A percentile compares a stretch with the other conserved stretches of the same genome.
Evolutionary conservation across 345 rosid genomes (phyloP).

Genomic region (Gynandropsis gynandra): DNA sequence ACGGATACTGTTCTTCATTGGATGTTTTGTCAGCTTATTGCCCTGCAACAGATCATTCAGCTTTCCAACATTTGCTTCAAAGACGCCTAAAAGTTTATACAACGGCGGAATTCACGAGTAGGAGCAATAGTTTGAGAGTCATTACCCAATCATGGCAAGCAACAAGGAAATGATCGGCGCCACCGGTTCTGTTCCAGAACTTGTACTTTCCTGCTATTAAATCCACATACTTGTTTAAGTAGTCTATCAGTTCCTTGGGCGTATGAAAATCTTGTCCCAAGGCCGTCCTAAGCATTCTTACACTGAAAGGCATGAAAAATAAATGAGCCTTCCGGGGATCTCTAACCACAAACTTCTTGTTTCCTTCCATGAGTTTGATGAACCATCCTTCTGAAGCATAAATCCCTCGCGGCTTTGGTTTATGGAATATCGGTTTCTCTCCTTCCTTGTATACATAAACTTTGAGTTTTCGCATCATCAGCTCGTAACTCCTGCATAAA

Average conservation of each 20-base stretch:
- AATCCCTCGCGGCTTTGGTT: constrained; percentile 59
- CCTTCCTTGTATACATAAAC: constrained; percentile 83
- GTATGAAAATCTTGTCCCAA: constrained; percentile 32
- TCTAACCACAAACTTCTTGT: constrained; percentile 59
- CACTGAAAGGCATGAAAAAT: constrained; percentile 78
- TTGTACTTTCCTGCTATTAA: constrained; percentile 48
- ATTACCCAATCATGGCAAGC: constrained; percentile 99
- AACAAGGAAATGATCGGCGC: constrained; percentile 85
- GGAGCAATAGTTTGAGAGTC: too few species aligned
- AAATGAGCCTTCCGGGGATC: constrained; percentile 80
- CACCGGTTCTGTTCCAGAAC: constrained; percentile 82
- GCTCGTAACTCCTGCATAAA: constrained; percentile 57
- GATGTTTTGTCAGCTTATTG: constrained; percentile 38
- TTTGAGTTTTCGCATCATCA: constrained; percentile 70
- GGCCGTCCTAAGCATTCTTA: constrained; percentile 41
- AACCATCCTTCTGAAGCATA: constrained; percentile 97
- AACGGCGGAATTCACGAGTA: too few species aligned
- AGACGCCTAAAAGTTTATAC: too few species aligned
- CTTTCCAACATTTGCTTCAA: neutral
- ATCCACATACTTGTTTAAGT: constrained; percentile 49
- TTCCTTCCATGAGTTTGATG: constrained; percentile 76
- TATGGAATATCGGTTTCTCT: constrained; percentile 71
- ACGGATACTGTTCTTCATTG: constrained; percentile 54
- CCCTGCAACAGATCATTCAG: constrained; percentile 39
- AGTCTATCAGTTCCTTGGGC: constrained; percentile 35